A percentile compares a stretch with the other conserved stretches of the same genome.
phyloP scores from a whole-genome alignment of 495 filamentous ascomycete species.

The Podospora bellae-mahoneyi region DNA sequence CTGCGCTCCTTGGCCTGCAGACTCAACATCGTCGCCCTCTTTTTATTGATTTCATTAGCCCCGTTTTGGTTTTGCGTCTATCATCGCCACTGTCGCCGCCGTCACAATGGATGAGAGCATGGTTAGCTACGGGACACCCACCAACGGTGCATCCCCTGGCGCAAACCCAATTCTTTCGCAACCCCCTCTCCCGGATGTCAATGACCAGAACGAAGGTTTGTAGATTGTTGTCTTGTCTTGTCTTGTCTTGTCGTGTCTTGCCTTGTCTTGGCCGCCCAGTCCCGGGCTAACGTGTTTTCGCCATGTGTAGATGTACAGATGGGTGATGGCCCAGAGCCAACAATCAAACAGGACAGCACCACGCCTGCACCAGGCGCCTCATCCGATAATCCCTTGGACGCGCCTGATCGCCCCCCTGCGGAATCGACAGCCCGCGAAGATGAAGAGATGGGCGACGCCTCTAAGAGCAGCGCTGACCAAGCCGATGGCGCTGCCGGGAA shows the following conservation, averaged over 20 bases:
- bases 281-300: not conserved
- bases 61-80: conserved; percentile 11
- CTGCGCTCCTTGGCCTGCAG: not conserved
- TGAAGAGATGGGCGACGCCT: conserved; percentile 80
- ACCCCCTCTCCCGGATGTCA: conserved; percentile 42
- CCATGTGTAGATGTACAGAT: conserved; percentile 51
- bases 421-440: conserved; percentile 68
- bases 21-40: conserved; percentile 10
- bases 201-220: conserved; percentile 37
- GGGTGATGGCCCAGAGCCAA: conserved; percentile 46
- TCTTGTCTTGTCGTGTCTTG: not conserved
- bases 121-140: conserved; percentile 52
- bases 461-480: conserved; percentile 55
- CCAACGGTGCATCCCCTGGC: conserved; percentile 48
- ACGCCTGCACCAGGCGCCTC: conserved; percentile 51
- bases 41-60: conserved; percentile 7
- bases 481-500: conserved; percentile 39
- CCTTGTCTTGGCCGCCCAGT: not conserved
- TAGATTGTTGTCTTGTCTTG: not conserved
- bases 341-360: conserved; percentile 53
- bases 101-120: conserved; percentile 53
- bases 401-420: conserved; percentile 69
- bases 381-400: conserved; percentile 84
- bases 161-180: conserved; percentile 52
- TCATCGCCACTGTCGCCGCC: conserved; percentile 12